Percentiles rank a stretch among this genome's conserved stretches.
These are phyloP conservation scores for Perkinsus olseni DNA, from an alignment of 169 alveolate species.

Conservation along the genomic window DNA sequence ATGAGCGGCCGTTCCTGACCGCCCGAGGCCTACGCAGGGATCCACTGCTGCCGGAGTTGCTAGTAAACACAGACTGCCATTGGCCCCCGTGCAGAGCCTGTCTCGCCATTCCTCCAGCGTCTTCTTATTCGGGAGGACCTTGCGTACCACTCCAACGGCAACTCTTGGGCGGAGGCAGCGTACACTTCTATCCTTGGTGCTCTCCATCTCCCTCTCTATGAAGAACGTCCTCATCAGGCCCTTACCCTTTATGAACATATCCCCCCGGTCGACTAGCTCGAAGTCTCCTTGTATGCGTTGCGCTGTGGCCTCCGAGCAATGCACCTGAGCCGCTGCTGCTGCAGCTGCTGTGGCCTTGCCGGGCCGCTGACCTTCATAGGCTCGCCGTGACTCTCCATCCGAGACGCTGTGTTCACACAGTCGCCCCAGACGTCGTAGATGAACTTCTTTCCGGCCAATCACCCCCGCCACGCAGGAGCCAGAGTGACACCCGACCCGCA, in stretches of 20 bases:
- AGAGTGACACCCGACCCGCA: conserved; percentile 7
- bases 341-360: background rate
- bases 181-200: background rate
- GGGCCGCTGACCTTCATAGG: background rate
- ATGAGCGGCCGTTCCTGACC: background rate
- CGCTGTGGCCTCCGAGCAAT: conserved; percentile 1
- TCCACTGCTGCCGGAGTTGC: background rate
- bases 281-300: background rate
- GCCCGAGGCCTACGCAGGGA: background rate
- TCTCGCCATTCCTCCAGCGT: background rate
- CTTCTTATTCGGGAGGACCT: background rate
- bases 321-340: background rate
- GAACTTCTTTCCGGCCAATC: conserved; percentile 6
- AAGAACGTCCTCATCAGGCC: conserved; percentile 11
- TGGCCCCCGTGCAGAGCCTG: background rate
- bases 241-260: conserved; percentile 5
- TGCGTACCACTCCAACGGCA: background rate
- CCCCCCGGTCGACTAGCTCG: conserved; percentile 1
- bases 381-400: conserved; percentile 15
- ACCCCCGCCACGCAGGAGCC: conserved; percentile 17
- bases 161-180: background rate
- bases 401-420: background rate
- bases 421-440: conserved; percentile 14
- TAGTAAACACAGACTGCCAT: background rate
- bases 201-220: background rate